Base-by-base conservation (phyloP, 106 monocot genomes). In the Phalaenopsis aphrodite region DNA sequence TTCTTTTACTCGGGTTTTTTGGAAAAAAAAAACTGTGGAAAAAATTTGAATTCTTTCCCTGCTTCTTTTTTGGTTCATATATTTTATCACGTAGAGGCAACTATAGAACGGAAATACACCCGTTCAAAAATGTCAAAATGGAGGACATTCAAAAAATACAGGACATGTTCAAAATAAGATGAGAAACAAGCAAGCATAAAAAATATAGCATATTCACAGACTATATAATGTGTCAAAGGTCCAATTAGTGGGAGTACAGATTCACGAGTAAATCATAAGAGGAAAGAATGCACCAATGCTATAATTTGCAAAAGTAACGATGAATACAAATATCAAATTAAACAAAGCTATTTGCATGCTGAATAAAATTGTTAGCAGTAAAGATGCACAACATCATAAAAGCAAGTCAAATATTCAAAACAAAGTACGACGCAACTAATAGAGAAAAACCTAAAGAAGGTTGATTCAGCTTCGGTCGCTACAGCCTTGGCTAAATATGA, bases 401-500 rank as follows among this genome's bases (percentile, higher is more conserved):
- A 21, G 61, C 61, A 61, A 61, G 21, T n/a, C 61, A 61, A 61
- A n/a, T 61, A 61, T 61, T n/a, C 4, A 61, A 61, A 21, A 61
- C 18, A 69, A 74, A 45, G 74, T 6, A 43, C n/a, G 21, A 21
- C 58, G 58, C n/a, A 41, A 36, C 18, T 74, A 24, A 79, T 2
- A 57, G 18, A 56, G 21, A 78, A 23, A 52, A 78, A 91, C 91
- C 91, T 91, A 85, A 91, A 91, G 42, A 91, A 91, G 16, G 91
- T 91, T 66, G 91, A 93, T 23, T 90, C 90, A 48, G 93, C 93
- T 84, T 93, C 93, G 37, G 93, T 93, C 41, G 93, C 93, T 58
- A 93, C 90, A 80, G 93, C 93, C 80, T 93, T 93, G 2, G 93
- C 93, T 77, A 93, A 87, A 75, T 90, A 93, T 72, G 93, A 93